These are phyloP conservation scores for Pseudoperonospora humuli DNA, from an alignment of 352 stramenopile species.

Conservation along the genomic window DNA sequence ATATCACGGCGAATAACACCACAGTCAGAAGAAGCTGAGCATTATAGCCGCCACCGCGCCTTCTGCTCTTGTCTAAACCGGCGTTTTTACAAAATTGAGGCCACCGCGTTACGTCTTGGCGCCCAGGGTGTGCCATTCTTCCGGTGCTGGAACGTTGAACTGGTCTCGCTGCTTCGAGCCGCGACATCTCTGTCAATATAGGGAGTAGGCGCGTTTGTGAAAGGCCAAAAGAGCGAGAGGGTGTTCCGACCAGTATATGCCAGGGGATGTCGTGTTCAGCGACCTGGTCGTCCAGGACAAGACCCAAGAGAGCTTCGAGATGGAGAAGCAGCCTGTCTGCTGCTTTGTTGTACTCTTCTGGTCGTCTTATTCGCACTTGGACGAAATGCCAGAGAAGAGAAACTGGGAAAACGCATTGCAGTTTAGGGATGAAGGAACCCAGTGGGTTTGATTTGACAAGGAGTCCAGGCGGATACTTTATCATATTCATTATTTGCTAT, in stretches of 20 bases:
- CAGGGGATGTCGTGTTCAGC: not conserved
- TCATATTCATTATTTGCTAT: too few relatives aligned
- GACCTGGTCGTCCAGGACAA: slow-evolving; percentile 7
- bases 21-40: slow-evolving; percentile 2
- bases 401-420: too few relatives aligned
- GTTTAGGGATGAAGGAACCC: too few relatives aligned
- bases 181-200: slow-evolving; percentile 14
- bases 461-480: too few relatives aligned
- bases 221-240: slow-evolving; percentile 1
- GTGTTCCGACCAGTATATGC: not conserved
- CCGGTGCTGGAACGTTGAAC: not conserved
- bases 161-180: not conserved
- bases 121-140: slow-evolving; percentile 11
- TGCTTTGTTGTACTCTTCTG: slow-evolving; percentile 8
- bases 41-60: slow-evolving; percentile 1
- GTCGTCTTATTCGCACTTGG: slow-evolving; percentile 12
- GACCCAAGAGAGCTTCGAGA: slow-evolving; percentile 4
- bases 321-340: slow-evolving; percentile 13
- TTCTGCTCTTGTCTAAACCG: not conserved
- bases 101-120: slow-evolving; percentile 1
- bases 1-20: slow-evolving; percentile 6
- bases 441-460: too few relatives aligned
- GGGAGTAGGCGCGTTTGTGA: not conserved
- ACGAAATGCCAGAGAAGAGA: too few relatives aligned
- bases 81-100: slow-evolving; percentile 1